These are phyloP conservation scores for Odontarrhena argentea DNA, from an alignment of 345 rosid species.

Conservation along the genomic window DNA sequence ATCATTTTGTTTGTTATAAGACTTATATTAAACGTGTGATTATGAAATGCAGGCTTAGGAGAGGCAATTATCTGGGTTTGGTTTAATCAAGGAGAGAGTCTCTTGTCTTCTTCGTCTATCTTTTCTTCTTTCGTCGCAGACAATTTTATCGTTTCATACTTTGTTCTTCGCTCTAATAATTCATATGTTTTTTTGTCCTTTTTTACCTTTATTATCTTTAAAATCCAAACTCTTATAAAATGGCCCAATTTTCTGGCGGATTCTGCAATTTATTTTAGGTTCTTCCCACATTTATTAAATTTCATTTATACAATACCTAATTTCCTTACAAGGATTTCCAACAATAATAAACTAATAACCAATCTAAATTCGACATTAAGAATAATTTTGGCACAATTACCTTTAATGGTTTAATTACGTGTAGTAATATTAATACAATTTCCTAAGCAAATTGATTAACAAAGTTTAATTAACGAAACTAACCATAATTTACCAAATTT, in stretches of 20 bases:
- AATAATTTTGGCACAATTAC: too few species aligned
- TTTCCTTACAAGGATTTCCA: not conserved
- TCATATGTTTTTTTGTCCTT: slow-evolving; percentile 19
- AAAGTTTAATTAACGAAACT: too few species aligned
- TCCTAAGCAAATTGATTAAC: too few species aligned
- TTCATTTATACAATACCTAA: not conserved
- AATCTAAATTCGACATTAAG: not conserved
- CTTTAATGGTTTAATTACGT: too few species aligned
- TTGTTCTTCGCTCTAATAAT: slow-evolving; percentile 28
- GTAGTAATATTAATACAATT: too few species aligned
- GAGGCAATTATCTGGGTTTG: slow-evolving; percentile 27
- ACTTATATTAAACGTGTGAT: not conserved
- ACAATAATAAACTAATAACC: not conserved
- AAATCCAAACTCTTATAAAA: slow-evolving; percentile 18
- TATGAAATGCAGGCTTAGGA: slow-evolving; percentile 39
- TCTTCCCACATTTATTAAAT: slow-evolving; percentile 11
- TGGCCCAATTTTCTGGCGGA: slow-evolving; percentile 11
- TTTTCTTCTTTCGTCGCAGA: slow-evolving; percentile 24
- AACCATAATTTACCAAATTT: not conserved
- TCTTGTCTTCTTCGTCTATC: slow-evolving; percentile 25
- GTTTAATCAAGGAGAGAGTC: slow-evolving; percentile 29
- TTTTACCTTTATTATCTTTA: not conserved
- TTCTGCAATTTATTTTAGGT: slow-evolving; percentile 14
- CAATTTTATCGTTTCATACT: slow-evolving; percentile 26
- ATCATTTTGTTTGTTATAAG: not conserved